Conservation (phyloP, 768 basidiomycete genomes). For the Stropharia rugosoannulata region DNA sequence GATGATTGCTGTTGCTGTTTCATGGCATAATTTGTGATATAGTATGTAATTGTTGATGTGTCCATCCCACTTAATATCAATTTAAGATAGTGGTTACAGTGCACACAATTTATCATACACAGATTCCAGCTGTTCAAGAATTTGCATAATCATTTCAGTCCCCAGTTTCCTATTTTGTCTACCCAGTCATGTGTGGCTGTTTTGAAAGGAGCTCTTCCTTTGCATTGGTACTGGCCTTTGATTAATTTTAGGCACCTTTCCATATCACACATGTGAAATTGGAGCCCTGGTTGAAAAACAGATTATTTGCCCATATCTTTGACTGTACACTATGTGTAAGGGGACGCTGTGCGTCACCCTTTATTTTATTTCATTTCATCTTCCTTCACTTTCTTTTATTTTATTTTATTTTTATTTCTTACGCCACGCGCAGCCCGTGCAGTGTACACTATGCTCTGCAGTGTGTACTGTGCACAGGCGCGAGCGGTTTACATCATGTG, state of each 20-base stretch:
- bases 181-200: constrained; percentile 22
- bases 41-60: constrained; percentile 33
- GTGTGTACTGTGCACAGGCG: too few species aligned
- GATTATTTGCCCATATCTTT: constrained; percentile 35
- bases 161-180: constrained; percentile 25
- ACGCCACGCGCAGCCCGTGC: too few species aligned
- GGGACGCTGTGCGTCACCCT: too few species aligned
- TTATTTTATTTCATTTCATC: too few species aligned
- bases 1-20: constrained; percentile 36
- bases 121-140: constrained; percentile 30
- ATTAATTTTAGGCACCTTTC: constrained; percentile 18
- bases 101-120: constrained; percentile 12
- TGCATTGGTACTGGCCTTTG: constrained; percentile 26
- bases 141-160: constrained; percentile 14
- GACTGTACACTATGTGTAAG: constrained; percentile 16
- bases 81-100: constrained; percentile 40
- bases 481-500: too few species aligned
- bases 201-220: constrained; percentile 29
- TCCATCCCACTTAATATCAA: constrained; percentile 30
- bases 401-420: too few species aligned
- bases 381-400: too few species aligned
- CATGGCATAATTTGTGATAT: constrained; percentile 35
- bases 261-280: constrained; percentile 30
- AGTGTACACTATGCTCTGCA: too few species aligned
- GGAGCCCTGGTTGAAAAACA: constrained; percentile 23